These are phyloP conservation scores for Dendrostoma leiphaemia DNA, from an alignment of 2,329 filamentous ascomycete genomes.

Conservation along the genomic window DNA sequence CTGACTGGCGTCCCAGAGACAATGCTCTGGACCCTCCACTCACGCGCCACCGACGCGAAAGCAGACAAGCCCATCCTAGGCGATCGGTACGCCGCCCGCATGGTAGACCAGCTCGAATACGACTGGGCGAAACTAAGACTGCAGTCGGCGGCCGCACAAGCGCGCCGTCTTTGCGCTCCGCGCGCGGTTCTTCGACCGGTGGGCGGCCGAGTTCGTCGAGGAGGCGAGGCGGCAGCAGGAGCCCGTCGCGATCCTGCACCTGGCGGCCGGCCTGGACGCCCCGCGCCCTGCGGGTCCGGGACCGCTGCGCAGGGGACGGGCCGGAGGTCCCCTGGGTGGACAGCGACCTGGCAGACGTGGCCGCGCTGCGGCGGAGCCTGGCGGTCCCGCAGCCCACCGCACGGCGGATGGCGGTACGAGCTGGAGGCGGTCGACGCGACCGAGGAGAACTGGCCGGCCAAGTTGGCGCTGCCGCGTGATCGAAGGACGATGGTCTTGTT, in stretches of 20 bases:
- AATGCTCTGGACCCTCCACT: slow-evolving; percentile 11
- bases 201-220: slow-evolving; percentile 4
- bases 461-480: slow-evolving; percentile 1
- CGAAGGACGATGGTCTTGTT: slow-evolving; percentile 14
- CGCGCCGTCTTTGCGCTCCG: slow-evolving; percentile 4
- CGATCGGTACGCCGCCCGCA: slow-evolving; percentile 9
- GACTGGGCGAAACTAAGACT: slow-evolving; percentile 8
- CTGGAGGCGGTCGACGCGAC: slow-evolving; percentile 9
- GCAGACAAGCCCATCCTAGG: slow-evolving; percentile 5
- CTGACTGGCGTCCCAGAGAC: slow-evolving; percentile 13
- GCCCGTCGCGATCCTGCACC: slow-evolving; percentile 17
- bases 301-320: not conserved
- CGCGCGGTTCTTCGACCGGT: slow-evolving; percentile 10
- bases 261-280: slow-evolving; percentile 18
- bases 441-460: slow-evolving; percentile 14
- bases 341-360: slow-evolving; percentile 15
- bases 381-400: not conserved
- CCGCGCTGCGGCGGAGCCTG: slow-evolving; percentile 11
- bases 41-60: slow-evolving; percentile 9
- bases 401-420: slow-evolving; percentile 4
- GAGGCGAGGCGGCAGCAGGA: not conserved
- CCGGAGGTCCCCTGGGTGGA: slow-evolving; percentile 15
- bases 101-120: slow-evolving; percentile 16
- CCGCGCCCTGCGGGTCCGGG: slow-evolving; percentile 13
- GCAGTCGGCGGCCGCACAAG: not conserved